Conservation (phyloP, 2,329 filamentous ascomycete species). For the Chaetomiaceae sp. region DNA sequence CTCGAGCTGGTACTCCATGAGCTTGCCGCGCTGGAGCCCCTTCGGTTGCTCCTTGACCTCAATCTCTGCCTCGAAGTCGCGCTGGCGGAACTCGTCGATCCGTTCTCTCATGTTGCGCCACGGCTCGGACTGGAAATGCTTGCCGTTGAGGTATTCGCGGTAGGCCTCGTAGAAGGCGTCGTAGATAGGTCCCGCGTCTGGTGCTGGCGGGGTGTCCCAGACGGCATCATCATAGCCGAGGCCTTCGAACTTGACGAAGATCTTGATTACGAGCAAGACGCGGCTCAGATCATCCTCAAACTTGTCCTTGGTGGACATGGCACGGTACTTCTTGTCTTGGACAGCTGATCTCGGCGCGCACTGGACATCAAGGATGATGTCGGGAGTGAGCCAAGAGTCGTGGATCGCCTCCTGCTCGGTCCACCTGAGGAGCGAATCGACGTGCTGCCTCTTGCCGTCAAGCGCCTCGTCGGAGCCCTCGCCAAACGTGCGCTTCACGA, state of each 20-base stretch:
- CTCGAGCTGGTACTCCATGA: conserved; percentile 92
- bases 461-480: conserved; percentile 38
- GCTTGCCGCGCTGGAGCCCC: conserved; percentile 67
- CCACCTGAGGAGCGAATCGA: conserved; percentile 54
- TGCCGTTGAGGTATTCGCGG: conserved; percentile 75
- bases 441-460: conserved; percentile 15
- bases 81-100: conserved; percentile 60
- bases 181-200: conserved; percentile 63
- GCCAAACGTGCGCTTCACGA: conserved; percentile 64
- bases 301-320: conserved; percentile 44
- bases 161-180: conserved; percentile 78
- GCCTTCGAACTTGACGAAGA: conserved; percentile 88
- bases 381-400: conserved; percentile 77
- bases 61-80: conserved; percentile 60
- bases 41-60: conserved; percentile 68
- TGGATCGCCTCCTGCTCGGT: conserved; percentile 74
- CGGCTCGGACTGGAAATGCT: conserved; percentile 58
- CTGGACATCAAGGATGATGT: conserved; percentile 77
- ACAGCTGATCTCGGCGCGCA: conserved; percentile 16
- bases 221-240: conserved; percentile 85
- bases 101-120: conserved; percentile 60
- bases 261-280: conserved; percentile 65
- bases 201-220: conserved; percentile 76
- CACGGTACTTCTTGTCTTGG: conserved; percentile 45
- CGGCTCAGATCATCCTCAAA: conserved; percentile 67